Evolutionary conservation across 352 stramenopile genomes (phyloP).

Genomic region (Phytophthora constricta): DNA sequence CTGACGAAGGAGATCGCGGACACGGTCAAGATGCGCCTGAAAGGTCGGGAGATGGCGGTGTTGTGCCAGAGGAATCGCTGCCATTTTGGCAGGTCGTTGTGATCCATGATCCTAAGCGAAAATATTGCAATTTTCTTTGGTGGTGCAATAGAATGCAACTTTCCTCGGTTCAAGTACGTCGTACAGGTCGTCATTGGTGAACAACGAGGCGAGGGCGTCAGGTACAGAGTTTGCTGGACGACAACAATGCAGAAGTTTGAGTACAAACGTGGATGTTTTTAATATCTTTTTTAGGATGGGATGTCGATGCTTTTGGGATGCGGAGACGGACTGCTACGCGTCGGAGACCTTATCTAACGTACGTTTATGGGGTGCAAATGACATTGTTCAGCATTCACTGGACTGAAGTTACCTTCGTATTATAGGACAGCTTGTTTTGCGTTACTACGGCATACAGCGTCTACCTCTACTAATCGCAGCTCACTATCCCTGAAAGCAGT

Average conservation of each 20-base stretch:
- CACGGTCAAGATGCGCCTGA: conserved; percentile 81
- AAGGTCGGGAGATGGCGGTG: no score
- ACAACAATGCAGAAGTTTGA: no score
- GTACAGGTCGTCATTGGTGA: conserved; percentile 92
- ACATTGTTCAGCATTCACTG: not conserved
- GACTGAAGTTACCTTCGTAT: conserved; percentile 1
- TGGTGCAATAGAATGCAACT: conserved; percentile 54
- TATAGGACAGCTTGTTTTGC: conserved; percentile 90
- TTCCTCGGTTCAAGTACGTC: conserved; percentile 90
- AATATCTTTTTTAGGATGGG: conserved; percentile 67
- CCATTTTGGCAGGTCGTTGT: no score
- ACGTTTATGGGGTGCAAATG: conserved; percentile 6
- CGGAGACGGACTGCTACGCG: conserved; percentile 89
- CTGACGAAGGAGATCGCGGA: conserved; percentile 91
- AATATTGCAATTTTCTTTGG: not conserved
- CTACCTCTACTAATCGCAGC: conserved; percentile 79
- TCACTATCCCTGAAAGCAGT: not conserved
- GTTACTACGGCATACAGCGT: conserved; percentile 89
- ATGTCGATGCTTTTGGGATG: conserved; percentile 91
- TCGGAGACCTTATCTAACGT: conserved; percentile 92
- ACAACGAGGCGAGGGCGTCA: conserved; percentile 87
- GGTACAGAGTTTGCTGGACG: conserved; percentile 35
- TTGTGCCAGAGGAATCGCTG: no score
- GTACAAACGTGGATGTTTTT: not conserved
- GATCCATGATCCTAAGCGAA: no score